These are phyloP conservation scores for Suillus tomentosus DNA, from an alignment of 768 basidiomycete genomes.

Conservation along the genomic window DNA sequence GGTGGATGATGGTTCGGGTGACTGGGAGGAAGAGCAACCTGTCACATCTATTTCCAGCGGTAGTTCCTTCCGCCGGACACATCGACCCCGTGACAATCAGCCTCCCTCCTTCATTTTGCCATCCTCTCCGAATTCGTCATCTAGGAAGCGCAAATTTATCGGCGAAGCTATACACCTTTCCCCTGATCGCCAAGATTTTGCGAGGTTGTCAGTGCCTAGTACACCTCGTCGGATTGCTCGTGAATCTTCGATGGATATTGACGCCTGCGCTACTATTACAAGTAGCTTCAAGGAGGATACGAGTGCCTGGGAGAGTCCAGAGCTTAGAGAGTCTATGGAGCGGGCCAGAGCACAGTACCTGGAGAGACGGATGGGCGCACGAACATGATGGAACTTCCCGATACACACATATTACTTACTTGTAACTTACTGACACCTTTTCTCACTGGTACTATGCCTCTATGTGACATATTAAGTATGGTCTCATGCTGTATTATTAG, in stretches of 20 bases:
- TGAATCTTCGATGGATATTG: conserved; percentile 40
- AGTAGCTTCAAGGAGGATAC: conserved; percentile 47
- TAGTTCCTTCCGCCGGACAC: conserved; percentile 26
- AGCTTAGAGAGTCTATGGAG: conserved; percentile 73
- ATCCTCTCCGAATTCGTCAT: conserved; percentile 34
- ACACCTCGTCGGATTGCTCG: conserved; percentile 23
- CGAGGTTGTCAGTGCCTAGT: conserved; percentile 18
- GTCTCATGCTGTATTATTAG: not conserved
- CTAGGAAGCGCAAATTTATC: conserved; percentile 37
- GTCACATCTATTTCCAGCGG: conserved; percentile 27
- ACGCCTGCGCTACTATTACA: conserved; percentile 22
- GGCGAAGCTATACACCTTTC: conserved; percentile 22
- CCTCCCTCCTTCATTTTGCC: conserved; percentile 33
- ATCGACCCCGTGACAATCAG: conserved; percentile 26
- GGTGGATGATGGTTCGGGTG: conserved; percentile 72
- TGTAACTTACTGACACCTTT: conserved; percentile 2
- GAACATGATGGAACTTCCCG: not conserved
- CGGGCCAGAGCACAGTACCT: conserved; percentile 49
- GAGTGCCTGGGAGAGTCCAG: conserved; percentile 58
- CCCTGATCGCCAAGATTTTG: conserved; percentile 23
- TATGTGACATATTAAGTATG: not conserved
- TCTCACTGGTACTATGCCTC: not conserved
- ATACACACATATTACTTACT: conserved; percentile 2
- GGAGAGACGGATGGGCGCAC: conserved; percentile 16
- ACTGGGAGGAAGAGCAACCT: conserved; percentile 70